These are phyloP conservation scores for Aethionema arabicum DNA, from an alignment of 345 rosid genomes.

Conservation along the genomic window DNA sequence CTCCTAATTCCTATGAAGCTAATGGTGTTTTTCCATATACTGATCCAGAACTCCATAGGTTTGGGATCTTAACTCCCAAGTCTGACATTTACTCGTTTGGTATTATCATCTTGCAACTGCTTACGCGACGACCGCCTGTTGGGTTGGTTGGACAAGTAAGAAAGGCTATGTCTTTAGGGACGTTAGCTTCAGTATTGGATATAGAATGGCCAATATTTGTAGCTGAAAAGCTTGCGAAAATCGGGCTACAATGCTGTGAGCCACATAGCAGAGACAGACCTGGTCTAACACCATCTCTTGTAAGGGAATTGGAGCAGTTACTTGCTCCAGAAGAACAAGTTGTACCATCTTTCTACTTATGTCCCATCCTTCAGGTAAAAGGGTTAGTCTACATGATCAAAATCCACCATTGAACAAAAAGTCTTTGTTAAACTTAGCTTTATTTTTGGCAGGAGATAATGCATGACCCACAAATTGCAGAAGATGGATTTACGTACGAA, in stretches of 20 bases:
- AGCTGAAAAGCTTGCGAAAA: constrained; percentile 46
- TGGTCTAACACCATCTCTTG: constrained; percentile 57
- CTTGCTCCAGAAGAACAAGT: constrained; percentile 53
- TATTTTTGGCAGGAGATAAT: constrained; percentile 59
- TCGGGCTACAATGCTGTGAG: constrained; percentile 68
- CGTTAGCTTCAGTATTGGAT: constrained; percentile 53
- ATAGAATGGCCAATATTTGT: constrained; percentile 56
- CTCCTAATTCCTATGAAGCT: constrained; percentile 46
- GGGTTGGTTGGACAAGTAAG: constrained; percentile 56
- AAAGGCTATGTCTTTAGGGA: constrained; percentile 45
- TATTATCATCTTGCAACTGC: constrained; percentile 60
- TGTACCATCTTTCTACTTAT: constrained; percentile 64
- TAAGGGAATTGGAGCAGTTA: constrained; percentile 64
- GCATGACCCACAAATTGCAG: constrained; percentile 77
- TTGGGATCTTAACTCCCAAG: constrained; percentile 56
- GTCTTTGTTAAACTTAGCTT: not conserved
- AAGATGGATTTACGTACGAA: constrained; percentile 77
- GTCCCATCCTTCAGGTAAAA: constrained; percentile 72
- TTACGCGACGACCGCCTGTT: constrained; percentile 56
- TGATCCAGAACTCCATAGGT: constrained; percentile 64
- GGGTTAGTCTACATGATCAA: not conserved
- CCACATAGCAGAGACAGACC: constrained; percentile 50
- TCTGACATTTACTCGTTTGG: constrained; percentile 65
- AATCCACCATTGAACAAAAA: not conserved
- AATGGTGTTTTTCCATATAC: constrained; percentile 58